Evolutionary conservation across 306 rosid genomes (phyloP).

Genomic region (Prunus campanulata): DNA sequence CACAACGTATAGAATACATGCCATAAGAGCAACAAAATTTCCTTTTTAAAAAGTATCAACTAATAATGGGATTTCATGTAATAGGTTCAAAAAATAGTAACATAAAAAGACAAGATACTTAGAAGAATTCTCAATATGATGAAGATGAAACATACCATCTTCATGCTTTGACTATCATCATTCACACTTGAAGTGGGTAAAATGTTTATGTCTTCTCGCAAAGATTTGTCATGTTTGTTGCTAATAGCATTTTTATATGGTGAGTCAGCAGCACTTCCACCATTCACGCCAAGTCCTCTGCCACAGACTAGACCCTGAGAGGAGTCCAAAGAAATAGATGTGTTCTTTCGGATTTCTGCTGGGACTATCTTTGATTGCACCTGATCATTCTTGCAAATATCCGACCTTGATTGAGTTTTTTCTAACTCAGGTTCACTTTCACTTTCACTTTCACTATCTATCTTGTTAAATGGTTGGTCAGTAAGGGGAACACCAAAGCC

Average conservation of each 20-base stretch:
- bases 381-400: conserved; percentile 27
- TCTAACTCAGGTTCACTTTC: conserved; percentile 41
- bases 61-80: neutral
- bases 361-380: conserved; percentile 24
- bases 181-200: conserved; percentile 12
- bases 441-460: neutral
- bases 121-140: neutral
- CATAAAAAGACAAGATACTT: neutral
- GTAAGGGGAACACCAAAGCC: conserved; percentile 47
- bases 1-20: neutral
- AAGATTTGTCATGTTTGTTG: conserved; percentile 8
- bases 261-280: conserved; percentile 18
- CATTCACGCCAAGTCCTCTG: conserved; percentile 17
- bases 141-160: conserved; percentile 42
- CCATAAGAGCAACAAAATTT: neutral
- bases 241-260: conserved; percentile 10
- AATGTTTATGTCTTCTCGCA: conserved; percentile 25
- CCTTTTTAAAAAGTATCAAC: neutral
- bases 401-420: conserved; percentile 21
- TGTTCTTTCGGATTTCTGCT: conserved; percentile 21
- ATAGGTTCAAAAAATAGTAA: neutral
- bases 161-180: conserved; percentile 24
- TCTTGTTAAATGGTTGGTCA: conserved; percentile 28
- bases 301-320: conserved; percentile 28
- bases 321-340: conserved; percentile 27